Base-by-base conservation (phyloP, 495 filamentous ascomycete genomes). In the Diplogelasinospora grovesii region DNA sequence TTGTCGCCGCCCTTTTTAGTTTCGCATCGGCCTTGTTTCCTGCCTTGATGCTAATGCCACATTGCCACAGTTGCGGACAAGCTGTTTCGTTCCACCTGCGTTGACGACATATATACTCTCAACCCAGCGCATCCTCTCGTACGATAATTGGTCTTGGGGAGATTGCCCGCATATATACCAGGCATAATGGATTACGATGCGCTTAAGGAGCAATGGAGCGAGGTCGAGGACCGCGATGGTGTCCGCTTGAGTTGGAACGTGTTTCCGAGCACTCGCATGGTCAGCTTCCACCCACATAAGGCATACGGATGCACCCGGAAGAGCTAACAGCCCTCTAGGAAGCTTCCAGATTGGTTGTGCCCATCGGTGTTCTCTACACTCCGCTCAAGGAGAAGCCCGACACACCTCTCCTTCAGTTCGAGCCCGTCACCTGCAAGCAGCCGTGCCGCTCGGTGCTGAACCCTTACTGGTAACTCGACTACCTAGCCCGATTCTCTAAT, bases 221-320 rank as follows among this genome's bases (percentile, higher is more conserved):
- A 93, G 63, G 79, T 93, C 43, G 93, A 99, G 70, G 93, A 99
- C 50, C 79, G 88, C 32, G 93, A 99, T 82, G 93, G 93, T 39
- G 77, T 97, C 57, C 79, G 93, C 54, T 78, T 99, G 41, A 96
- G 92, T 66, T 99, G 93, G 93, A 99, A 99, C 60, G 94, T 93
- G 25, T 96, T 99, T 64, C 93, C 93, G 42, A 95, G 90, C 72
- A 86, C 89, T 60, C 89, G 93, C 58, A 95, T 99, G 84, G 87
- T 92, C 53, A 47, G 75, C 70, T 39, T 37, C 31, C 10, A 21
- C 16, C 38, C 35, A n/a, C n/a, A n/a, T n/a, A n/a, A n/a, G n/a
- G n/a, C n/a, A n/a, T n/a, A n/a, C n/a, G n/a, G n/a, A n/a, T 27
- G 24, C 19, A 16, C 39, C 37, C 42, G 39, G 8, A 57, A 48